Conservation (phyloP, 2,329 filamentous ascomycete species). For the Exophiala mesophila region DNA sequence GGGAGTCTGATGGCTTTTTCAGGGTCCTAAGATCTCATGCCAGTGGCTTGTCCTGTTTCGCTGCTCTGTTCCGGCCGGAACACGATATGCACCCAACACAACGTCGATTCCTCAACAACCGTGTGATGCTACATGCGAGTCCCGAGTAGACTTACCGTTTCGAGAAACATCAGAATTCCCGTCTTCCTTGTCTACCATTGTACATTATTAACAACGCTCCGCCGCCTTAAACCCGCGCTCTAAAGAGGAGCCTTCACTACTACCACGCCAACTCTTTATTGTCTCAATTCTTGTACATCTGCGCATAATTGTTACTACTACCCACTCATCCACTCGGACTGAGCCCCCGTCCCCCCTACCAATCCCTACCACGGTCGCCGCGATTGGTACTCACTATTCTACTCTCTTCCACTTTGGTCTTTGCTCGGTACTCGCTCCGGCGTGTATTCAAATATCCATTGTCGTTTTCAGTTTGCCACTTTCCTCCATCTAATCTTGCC, state of each 20-base stretch:
- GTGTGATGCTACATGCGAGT: too few species aligned
- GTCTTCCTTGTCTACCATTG: too few species aligned
- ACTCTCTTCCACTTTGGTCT: constrained; percentile 16
- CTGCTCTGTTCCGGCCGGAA: too few species aligned
- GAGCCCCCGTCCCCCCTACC: background rate
- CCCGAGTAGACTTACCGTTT: too few species aligned
- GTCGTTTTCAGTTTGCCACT: constrained; percentile 22
- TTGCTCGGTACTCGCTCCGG: constrained; percentile 6
- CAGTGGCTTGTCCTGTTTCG: too few species aligned
- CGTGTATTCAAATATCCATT: constrained; percentile 15
- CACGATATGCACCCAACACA: too few species aligned
- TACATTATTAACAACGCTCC: too few species aligned
- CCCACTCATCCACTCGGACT: background rate
- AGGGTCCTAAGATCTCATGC: too few species aligned
- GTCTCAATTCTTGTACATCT: constrained; percentile 5
- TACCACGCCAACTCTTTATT: background rate
- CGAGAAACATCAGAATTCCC: too few species aligned
- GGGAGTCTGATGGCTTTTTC: too few species aligned
- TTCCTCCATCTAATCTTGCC: constrained; percentile 4
- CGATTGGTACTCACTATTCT: background rate
- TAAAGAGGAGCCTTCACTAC: background rate
- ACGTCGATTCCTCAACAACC: too few species aligned
- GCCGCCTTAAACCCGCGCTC: background rate
- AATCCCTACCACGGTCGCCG: background rate
- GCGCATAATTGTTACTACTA: background rate